Percentiles rank a stretch among this genome's conserved stretches.
These are phyloP conservation scores for Metschnikowia colocasiae DNA, from an alignment of 805 yeast genomes.

Conservation along the genomic window DNA sequence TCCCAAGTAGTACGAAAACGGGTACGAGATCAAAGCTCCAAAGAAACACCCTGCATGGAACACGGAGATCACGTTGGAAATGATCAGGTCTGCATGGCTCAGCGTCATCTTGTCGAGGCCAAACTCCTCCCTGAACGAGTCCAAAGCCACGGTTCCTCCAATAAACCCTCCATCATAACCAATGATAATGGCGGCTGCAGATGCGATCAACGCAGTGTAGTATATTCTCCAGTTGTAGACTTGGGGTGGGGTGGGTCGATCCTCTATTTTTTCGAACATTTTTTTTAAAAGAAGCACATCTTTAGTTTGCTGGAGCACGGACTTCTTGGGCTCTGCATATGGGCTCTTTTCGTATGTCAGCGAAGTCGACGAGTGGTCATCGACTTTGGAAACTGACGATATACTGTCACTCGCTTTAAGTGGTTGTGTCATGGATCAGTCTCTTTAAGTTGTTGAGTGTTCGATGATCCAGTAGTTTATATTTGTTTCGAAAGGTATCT, in stretches of 20 bases:
- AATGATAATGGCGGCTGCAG: constrained; percentile 38
- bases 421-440: neutral
- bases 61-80: constrained; percentile 36
- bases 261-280: constrained; percentile 33
- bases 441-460: too few species aligned
- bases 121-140: constrained; percentile 31
- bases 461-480: too few species aligned
- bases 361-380: constrained; percentile 4
- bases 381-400: constrained; percentile 5
- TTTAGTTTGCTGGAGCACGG: constrained; percentile 10
- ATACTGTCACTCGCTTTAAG: neutral
- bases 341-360: neutral
- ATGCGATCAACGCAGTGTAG: constrained; percentile 34
- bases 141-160: constrained; percentile 38
- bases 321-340: constrained; percentile 4
- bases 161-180: constrained; percentile 42
- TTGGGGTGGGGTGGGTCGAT: constrained; percentile 36
- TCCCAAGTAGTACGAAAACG: constrained; percentile 33
- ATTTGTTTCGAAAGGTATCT: too few species aligned
- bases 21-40: constrained; percentile 37
- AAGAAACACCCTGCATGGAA: constrained; percentile 41
- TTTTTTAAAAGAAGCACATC: constrained; percentile 15
- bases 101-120: constrained; percentile 24
- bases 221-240: constrained; percentile 35
- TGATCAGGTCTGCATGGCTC: constrained; percentile 20